Conservation (phyloP, 495 filamentous ascomycete genomes). For the Penicillium angulare region DNA sequence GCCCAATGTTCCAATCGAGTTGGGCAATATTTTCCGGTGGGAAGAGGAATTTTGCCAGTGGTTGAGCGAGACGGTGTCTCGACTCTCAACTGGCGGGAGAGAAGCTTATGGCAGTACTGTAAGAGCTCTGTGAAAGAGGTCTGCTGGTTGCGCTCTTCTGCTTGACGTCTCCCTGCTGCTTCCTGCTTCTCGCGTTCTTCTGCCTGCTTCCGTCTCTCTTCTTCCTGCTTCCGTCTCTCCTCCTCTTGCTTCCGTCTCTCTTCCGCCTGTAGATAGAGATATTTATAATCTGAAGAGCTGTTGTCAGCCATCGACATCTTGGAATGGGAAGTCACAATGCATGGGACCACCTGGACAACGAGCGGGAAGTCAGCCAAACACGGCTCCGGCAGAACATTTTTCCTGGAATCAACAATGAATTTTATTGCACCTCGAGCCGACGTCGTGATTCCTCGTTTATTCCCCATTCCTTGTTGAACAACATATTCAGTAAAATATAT, state of each 20-base stretch:
- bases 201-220: constrained; percentile 1
- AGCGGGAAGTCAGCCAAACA: too few relatives aligned
- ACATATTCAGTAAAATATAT: too few relatives aligned
- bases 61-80: constrained; percentile 29
- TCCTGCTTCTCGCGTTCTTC: neutral
- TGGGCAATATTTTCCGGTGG: constrained; percentile 5
- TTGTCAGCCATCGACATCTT: constrained; percentile 4
- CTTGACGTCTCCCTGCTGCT: neutral
- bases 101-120: constrained; percentile 28
- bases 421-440: too few relatives aligned
- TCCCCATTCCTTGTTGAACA: too few relatives aligned
- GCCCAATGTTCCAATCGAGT: neutral
- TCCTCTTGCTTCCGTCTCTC: constrained; percentile 1
- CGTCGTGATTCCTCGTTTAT: too few relatives aligned
- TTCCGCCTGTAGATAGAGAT: constrained; percentile 4
- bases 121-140: constrained; percentile 40
- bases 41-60: constrained; percentile 26
- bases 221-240: constrained; percentile 3
- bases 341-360: too few relatives aligned
- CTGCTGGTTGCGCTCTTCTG: constrained; percentile 9
- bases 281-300: constrained; percentile 14
- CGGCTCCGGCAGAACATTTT: too few relatives aligned
- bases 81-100: constrained; percentile 25
- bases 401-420: too few relatives aligned
- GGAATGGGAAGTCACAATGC: too few relatives aligned